These are phyloP conservation scores for Russula ochroleuca DNA, from an alignment of 768 basidiomycete species.

Conservation along the genomic window DNA sequence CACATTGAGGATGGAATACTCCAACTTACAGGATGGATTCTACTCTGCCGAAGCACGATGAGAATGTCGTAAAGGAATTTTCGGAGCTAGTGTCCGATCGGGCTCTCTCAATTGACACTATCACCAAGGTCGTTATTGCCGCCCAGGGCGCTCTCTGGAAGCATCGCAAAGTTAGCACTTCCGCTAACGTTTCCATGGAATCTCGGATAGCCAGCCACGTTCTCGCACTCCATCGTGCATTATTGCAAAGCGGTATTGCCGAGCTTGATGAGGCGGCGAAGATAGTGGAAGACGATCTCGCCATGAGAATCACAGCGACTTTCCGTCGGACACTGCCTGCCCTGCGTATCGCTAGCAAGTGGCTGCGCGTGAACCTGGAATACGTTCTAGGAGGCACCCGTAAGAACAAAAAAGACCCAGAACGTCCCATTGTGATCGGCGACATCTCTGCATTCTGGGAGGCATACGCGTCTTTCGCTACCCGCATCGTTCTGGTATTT, in stretches of 20 bases:
- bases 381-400: conserved; percentile 22
- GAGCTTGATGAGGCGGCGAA: conserved; percentile 61
- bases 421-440: conserved; percentile 35
- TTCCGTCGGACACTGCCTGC: conserved; percentile 85
- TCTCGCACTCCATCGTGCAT: conserved; percentile 54
- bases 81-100: conserved; percentile 59
- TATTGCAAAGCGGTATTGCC: conserved; percentile 61
- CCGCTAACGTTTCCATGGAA: conserved; percentile 45
- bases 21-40: conserved; percentile 44
- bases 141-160: conserved; percentile 83
- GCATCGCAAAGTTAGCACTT: conserved; percentile 65
- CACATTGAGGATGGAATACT: conserved; percentile 26
- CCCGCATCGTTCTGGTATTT: conserved; percentile 59
- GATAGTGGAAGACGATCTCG: conserved; percentile 54
- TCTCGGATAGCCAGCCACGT: conserved; percentile 63
- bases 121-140: conserved; percentile 68
- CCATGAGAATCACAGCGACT: conserved; percentile 78
- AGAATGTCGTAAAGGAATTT: conserved; percentile 54
- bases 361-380: conserved; percentile 68
- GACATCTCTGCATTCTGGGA: conserved; percentile 61
- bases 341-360: conserved; percentile 82
- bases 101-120: conserved; percentile 66
- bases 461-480: conserved; percentile 61
- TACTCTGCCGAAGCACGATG: conserved; percentile 44
- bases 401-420: conserved; percentile 20